A percentile compares a stretch with the other conserved stretches of the same genome.
These are phyloP conservation scores for Chrysoporthe puriensis DNA, from an alignment of 2,329 filamentous ascomycete genomes.

Conservation along the genomic window DNA sequence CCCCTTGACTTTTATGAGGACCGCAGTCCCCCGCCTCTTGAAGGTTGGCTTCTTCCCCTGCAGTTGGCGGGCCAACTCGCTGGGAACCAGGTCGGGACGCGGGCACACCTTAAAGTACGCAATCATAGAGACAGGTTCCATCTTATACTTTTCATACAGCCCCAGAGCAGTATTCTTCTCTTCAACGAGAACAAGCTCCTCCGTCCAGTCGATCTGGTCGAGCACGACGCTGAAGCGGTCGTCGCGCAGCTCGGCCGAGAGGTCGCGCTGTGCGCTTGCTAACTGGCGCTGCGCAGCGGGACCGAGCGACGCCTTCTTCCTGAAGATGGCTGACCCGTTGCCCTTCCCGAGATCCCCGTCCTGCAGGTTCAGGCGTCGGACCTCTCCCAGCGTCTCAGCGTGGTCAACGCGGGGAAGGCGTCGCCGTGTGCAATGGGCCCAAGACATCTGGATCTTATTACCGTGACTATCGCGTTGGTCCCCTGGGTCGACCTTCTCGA, in stretches of 20 bases:
- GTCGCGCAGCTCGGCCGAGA: slow-evolving; percentile 43
- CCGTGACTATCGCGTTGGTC: slow-evolving; percentile 44
- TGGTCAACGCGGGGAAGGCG: slow-evolving; percentile 44
- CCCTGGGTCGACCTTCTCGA: slow-evolving; percentile 43
- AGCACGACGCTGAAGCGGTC: slow-evolving; percentile 45
- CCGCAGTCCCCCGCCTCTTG: no score
- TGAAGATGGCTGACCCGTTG: slow-evolving; percentile 10
- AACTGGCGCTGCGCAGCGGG: slow-evolving; percentile 47
- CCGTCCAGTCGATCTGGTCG: slow-evolving; percentile 49
- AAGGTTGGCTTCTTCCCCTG: neutral
- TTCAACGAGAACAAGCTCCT: slow-evolving; percentile 30
- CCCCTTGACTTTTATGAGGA: no score
- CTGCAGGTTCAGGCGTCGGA: slow-evolving; percentile 43
- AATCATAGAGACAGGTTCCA: slow-evolving; percentile 46
- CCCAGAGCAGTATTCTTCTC: slow-evolving; percentile 32
- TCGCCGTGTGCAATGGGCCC: slow-evolving; percentile 44
- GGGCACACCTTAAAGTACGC: slow-evolving; percentile 51
- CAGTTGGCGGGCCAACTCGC: slow-evolving; percentile 18
- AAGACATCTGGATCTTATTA: slow-evolving; percentile 39
- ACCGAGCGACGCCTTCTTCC: slow-evolving; percentile 35
- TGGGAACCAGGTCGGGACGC: slow-evolving; percentile 31
- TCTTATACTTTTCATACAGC: slow-evolving; percentile 35
- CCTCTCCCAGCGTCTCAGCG: slow-evolving; percentile 40
- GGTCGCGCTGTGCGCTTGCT: slow-evolving; percentile 41
- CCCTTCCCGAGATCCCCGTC: slow-evolving; percentile 49